Base-by-base conservation (phyloP, 257 asterid genomes). In the Parsonsia alboflavescens region DNA sequence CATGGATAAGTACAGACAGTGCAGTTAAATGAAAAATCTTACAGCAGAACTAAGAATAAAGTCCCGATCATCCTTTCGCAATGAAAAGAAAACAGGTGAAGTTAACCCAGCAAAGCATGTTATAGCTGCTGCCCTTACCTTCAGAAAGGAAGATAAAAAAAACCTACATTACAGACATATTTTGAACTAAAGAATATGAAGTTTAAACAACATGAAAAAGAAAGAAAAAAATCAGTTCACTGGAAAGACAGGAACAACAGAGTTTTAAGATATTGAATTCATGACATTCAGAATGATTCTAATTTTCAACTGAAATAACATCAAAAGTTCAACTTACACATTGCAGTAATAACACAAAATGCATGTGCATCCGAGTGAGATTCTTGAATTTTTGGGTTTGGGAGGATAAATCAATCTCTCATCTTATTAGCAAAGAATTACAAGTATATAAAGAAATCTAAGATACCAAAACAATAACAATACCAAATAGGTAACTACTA, bases 101-200 rank as follows among this genome's bases (percentile, higher is more conserved):
- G 98, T 93, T 85, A 93, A 83, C 80, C 98, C 98, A 76, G 98
- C 97, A 80, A 93, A 93, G 79, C 98, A 93, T 79, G 98, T 91
- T 76, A 93, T 85, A 66, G 98, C 79, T 75, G 97, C 96, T 81
- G 97, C 94, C 86, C 98, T 91, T 68, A 91, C 98, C 98, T 93
- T 80, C 72, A 71, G 71, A 78, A 80, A 70, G 82, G 74, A 7
- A 44, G 9, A 36, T 17, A 7, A 4, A 6, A 68, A 69, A 49
- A 48, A 8, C 16, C 9, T 33, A 36, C 11, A 57, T 7, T n/a
- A 45, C 26, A 48, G 24, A 41, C 22, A 41, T 54, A 54, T 42
- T 28, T 13, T 49, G 67, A 8, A 56, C 5, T 42, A 9, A 63
- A 36, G 69, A 63, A 63, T 19, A 41, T 65, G 49, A 39, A 65